Evolutionary conservation across 177 flowering plant genomes (phyloP), one percentile per base, ranked within the genome.

Genomic region (Vitis hybrid): DNA sequence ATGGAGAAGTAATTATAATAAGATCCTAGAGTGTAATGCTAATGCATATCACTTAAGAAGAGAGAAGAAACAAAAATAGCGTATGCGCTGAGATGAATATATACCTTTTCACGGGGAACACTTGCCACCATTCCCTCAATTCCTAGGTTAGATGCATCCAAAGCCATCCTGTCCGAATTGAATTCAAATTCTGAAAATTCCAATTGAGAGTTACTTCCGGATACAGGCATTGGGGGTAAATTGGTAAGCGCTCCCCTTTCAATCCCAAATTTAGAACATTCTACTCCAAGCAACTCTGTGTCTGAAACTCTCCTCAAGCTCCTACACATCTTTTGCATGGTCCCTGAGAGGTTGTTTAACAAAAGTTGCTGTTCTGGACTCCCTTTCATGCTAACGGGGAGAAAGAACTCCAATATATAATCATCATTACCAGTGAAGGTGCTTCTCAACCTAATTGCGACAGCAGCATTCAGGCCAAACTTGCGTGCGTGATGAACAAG

Each of bases 401-500:
- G 89, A 82, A 92, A 95, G 67, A 95, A 86, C 82, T 95, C 98
- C 49, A 95, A 72, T 56, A 95, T 85, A 65, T 91, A 95, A 70
- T 92, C 95, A 79, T 88, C 86, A 73, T 84, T 76, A 22, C 87
- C 90, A 33, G 97, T 95, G 59, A 83, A 80, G 3, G 90, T 88
- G 79, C 94, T 91, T 81, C 95, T 90, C 62, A 90, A 78, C 83
- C 94, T 88, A 58, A 90, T 88, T 2, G 98, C 95, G 64, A 95
- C 97, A 44, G 94, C 97, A 70, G 97, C 94, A 81, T 78, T 87
- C 66, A 95, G 77, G 38, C 89, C 86, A 76, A 78, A 92, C 74
- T 83, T 91, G 14, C 98, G 92, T 14, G 97, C 94, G 77, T 95
- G 97, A 71, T 91, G 98, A n/a, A 89, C 98, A 64, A 92, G 91